Evolutionary conservation across 352 stramenopile species (phyloP).

Genomic region (Hyaloperonospora brassicae): DNA sequence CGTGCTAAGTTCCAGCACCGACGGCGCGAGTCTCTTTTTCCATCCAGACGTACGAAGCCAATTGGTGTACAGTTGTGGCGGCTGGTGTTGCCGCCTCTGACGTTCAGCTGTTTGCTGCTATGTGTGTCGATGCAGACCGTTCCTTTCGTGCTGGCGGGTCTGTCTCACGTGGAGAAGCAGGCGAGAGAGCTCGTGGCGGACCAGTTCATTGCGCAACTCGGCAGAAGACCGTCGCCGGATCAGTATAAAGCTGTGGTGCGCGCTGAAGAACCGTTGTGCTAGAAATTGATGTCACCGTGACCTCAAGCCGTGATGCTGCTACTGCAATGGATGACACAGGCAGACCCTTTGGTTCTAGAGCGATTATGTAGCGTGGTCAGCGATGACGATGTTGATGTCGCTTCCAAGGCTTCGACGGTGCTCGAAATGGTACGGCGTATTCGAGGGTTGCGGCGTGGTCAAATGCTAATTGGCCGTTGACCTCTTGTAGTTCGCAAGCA

Average conservation of each 20-base stretch:
- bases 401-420: conserved; percentile 48
- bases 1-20: conserved; percentile 46
- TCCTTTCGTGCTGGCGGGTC: conserved; percentile 60
- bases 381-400: conserved; percentile 66
- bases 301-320: conserved; percentile 5
- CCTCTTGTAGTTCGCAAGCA: conserved; percentile 31
- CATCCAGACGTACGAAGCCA: conserved; percentile 40
- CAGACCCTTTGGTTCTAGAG: conserved; percentile 40
- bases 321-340: conserved; percentile 27
- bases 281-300: background rate
- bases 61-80: background rate
- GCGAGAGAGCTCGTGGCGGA: conserved; percentile 58
- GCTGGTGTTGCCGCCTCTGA: conserved; percentile 4
- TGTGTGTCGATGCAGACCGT: conserved; percentile 36
- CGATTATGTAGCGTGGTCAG: conserved; percentile 48
- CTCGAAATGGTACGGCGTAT: conserved; percentile 46
- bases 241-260: conserved; percentile 48
- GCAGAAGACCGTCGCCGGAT: conserved; percentile 37
- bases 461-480: conserved; percentile 1
- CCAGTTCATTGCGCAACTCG: conserved; percentile 62
- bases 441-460: conserved; percentile 2
- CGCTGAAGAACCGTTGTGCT: background rate
- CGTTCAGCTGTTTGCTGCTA: background rate
- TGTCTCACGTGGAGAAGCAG: conserved; percentile 52
- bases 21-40: conserved; percentile 59